These are phyloP conservation scores for Eucalyptus fibrosa DNA, from an alignment of 345 rosid genomes.

Conservation along the genomic window DNA sequence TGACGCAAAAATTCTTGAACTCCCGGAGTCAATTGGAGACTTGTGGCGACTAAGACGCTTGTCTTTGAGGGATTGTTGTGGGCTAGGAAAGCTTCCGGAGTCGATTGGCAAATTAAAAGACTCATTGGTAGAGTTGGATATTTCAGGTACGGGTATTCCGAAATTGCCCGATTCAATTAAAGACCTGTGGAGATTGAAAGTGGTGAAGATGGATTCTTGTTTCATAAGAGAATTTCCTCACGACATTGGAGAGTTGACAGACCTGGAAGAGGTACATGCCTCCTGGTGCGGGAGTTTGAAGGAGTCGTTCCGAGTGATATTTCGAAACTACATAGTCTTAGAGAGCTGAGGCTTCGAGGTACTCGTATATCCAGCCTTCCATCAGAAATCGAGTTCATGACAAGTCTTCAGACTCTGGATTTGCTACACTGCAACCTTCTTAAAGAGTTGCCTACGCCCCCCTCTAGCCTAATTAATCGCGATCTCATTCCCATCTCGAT, in stretches of 20 bases:
- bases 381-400: fast-evolving
- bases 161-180: fast-evolving
- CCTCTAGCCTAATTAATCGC: fast-evolving
- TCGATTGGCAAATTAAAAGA: no score
- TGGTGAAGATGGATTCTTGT: neutral
- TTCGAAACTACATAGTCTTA: fast-evolving
- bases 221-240: neutral
- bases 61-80: neutral
- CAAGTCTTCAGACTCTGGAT: neutral
- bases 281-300: neutral
- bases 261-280: neutral
- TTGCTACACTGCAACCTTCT: neutral
- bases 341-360: neutral
- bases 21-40: neutral
- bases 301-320: neutral
- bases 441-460: neutral
- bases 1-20: neutral
- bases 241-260: fast-evolving
- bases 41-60: fast-evolving
- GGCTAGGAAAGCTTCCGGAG: neutral
- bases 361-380: neutral
- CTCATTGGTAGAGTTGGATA: neutral
- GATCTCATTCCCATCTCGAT: neutral
- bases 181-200: fast-evolving
- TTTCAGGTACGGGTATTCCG: neutral